phyloP scores from a whole-genome alignment of 177 flowering plant genomes.

The Tripterygium wilfordii region DNA sequence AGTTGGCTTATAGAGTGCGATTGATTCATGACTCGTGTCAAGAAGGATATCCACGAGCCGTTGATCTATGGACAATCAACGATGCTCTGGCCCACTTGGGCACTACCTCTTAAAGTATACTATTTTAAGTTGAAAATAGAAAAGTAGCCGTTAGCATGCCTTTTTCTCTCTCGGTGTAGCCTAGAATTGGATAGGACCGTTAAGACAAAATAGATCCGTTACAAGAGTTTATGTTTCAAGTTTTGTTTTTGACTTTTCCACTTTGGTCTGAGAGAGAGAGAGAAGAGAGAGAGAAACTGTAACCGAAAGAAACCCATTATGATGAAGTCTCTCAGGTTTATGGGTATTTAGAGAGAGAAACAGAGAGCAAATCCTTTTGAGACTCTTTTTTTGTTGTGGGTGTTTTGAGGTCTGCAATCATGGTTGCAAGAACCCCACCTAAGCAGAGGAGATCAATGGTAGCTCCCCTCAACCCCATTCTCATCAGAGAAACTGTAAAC shows the following conservation, averaged over 20 bases:
- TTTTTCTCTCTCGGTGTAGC: too few relatives aligned
- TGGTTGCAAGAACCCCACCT: conserved; percentile 97
- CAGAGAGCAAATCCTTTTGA: conserved; percentile 8
- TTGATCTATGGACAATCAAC: too few relatives aligned
- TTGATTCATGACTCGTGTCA: too few relatives aligned
- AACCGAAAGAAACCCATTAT: background rate
- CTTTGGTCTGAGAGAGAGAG: conserved; percentile 3
- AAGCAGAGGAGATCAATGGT: conserved; percentile 57
- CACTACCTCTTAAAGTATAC: too few relatives aligned
- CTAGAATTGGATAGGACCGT: conserved; percentile 38
- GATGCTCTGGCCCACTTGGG: too few relatives aligned
- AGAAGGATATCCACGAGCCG: too few relatives aligned
- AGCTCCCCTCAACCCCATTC: conserved; percentile 66
- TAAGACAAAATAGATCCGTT: conserved; percentile 29
- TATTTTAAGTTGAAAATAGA: background rate
- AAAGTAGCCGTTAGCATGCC: conserved; percentile 33
- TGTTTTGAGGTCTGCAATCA: conserved; percentile 14
- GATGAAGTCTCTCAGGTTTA: background rate
- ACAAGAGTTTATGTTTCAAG: background rate
- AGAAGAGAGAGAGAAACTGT: background rate
- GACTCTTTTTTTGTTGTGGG: conserved; percentile 11
- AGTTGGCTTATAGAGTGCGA: too few relatives aligned
- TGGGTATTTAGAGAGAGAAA: conserved; percentile 14
- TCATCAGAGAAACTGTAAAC: conserved; percentile 69
- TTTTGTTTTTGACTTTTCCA: conserved; percentile 14